These are phyloP conservation scores for Claviceps humidiphila DNA, from an alignment of 2,329 filamentous ascomycete genomes.

Conservation along the genomic window DNA sequence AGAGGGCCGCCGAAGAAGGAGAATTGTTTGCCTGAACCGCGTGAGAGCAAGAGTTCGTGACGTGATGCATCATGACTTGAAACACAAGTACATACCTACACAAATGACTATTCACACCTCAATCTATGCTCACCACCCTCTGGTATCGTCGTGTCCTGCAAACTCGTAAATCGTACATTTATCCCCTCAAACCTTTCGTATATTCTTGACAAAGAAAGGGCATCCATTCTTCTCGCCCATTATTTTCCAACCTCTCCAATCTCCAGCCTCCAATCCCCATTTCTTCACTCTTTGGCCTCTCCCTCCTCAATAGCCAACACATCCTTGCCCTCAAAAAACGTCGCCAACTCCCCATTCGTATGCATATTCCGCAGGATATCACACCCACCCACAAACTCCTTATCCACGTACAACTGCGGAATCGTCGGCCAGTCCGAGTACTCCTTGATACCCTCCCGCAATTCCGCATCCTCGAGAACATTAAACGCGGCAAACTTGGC, in stretches of 20 bases:
- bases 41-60: no score
- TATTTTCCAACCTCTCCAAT: background rate
- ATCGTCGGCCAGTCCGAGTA: constrained; percentile 99
- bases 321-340: constrained; percentile 81
- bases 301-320: constrained; percentile 48
- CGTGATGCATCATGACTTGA: no score
- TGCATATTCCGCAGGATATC: constrained; percentile 97
- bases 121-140: background rate
- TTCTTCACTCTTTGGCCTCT: constrained; percentile 16
- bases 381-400: constrained; percentile 95
- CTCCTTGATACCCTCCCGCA: constrained; percentile 91
- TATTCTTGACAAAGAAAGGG: no score
- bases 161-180: constrained; percentile 2
- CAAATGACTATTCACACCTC: no score
- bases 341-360: constrained; percentile 84
- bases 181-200: no score
- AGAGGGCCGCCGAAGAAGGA: background rate
- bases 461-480: constrained; percentile 79
- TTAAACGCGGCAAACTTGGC: constrained; percentile 97
- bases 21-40: background rate
- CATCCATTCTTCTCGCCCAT: no score
- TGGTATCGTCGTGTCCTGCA: background rate
- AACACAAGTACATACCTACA: no score
- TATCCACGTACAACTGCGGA: constrained; percentile 87
- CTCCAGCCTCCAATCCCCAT: constrained; percentile 7